Base-by-base conservation (phyloP, 176 grass and related monocot species). In the Musa troglodytarum region DNA sequence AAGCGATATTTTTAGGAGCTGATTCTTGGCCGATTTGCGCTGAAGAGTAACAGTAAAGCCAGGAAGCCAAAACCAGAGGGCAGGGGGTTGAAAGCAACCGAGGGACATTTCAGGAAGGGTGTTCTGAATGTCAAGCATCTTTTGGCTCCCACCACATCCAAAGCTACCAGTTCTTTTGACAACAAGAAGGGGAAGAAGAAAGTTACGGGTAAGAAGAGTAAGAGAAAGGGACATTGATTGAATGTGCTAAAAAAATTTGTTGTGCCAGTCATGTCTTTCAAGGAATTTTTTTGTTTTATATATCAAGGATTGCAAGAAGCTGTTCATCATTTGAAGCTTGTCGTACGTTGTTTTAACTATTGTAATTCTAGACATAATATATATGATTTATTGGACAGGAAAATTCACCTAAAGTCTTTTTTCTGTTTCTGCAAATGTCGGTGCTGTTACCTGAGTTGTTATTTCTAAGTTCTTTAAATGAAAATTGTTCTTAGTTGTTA, bases 61-160 rank as follows among this genome's bases (percentile, higher is more conserved):
- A 50, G 86, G 71, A 99, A 86, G 76, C 85, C 26, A 25, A 94
- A 84, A 34, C 86, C 84, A 77, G 95, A 89, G 66, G 86, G 86
- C 58, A 84, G 80, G 71, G 84, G 86, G 54, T 83, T 94, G 14
- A 91, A 66, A 82, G 88, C 86, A 2, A 94, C 82, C 0, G 84
- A 99, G 82, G 90, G 95, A n/a, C 80, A 64, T 74, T 99, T 99
- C 75, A 99, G 78, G 78, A 99, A 94, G 68, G 95, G 93, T 80
- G 82, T 97, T 77, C 86, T 94, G 63, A 76, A 99, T 58, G 88
- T 98, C 49, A 98, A 94, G 49, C 90, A 94, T 77, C 82, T 99
- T 22, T 76, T 91, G 69, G 66, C 69, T 12, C 83, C 95, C 19
- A 94, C 86, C 73, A 71, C 80, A 70, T 83, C 86, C 0, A 80